Conservation (phyloP, 2,329 filamentous ascomycete genomes). For the Cryphonectria carpinicola region DNA sequence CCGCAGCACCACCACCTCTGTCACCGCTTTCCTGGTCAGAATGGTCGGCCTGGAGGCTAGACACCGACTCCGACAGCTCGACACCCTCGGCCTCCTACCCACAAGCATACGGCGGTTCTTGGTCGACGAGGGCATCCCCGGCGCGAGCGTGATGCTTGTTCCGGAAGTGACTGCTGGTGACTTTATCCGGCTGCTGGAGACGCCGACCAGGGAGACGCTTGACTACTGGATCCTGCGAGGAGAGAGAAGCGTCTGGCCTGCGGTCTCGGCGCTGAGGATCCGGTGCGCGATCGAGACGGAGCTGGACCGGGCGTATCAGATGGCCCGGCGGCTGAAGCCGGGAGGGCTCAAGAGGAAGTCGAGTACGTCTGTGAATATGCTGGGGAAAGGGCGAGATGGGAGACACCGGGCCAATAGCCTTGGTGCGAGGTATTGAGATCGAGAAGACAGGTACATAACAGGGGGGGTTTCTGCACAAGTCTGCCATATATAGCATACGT, state of each 20-base stretch:
- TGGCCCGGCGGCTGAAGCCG: slow-evolving; percentile 67
- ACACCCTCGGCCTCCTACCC: slow-evolving; percentile 75
- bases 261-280: slow-evolving; percentile 78
- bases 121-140: slow-evolving; percentile 81
- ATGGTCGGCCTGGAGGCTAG: slow-evolving; percentile 77
- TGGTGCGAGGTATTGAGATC: slow-evolving; percentile 25
- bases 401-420: slow-evolving; percentile 32
- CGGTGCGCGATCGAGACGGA: slow-evolving; percentile 86
- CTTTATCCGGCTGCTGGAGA: slow-evolving; percentile 79
- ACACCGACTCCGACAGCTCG: slow-evolving; percentile 80
- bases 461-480: neutral
- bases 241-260: slow-evolving; percentile 89
- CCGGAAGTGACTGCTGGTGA: slow-evolving; percentile 76
- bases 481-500: neutral
- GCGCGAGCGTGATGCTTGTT: slow-evolving; percentile 78
- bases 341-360: slow-evolving; percentile 52
- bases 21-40: slow-evolving; percentile 63
- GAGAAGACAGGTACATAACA: neutral
- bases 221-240: slow-evolving; percentile 86
- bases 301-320: slow-evolving; percentile 82
- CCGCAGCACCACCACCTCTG: slow-evolving; percentile 60
- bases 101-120: slow-evolving; percentile 72
- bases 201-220: slow-evolving; percentile 74
- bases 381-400: slow-evolving; percentile 29
- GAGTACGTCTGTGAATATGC: slow-evolving; percentile 37